Base-by-base conservation (phyloP, 306 rosid species). In the Vigna radiata region DNA sequence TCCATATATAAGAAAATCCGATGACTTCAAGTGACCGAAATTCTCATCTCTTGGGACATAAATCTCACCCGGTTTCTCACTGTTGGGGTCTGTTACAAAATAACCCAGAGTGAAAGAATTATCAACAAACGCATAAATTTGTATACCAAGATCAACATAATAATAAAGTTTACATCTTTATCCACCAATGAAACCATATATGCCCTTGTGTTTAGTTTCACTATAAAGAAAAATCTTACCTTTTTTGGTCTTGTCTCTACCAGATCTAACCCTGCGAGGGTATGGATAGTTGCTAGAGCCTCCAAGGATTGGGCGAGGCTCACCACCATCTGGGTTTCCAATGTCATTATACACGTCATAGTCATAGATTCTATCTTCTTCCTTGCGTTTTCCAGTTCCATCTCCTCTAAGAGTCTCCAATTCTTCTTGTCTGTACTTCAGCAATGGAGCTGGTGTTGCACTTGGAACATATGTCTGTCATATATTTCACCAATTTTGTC, bases 211-310 rank as follows among this genome's bases (percentile, higher is more conserved):
- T 37, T 1, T 37, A 37, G 41, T 39, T 8, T 8, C 1, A 43
- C 11, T 2, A 10, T 2, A 44, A 44, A 11, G 3, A 44, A 44
- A 44, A 70, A 12, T 50, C 82, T 62, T 55, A 90, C 98, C 97
- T 83, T 84, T 72, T 10, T 66, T 58, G 3, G 88, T 62, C 4
- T 86, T 80, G 27, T 76, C 46, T 73, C 96, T 83, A 46, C 96
- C 93, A 0, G 87, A 91, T 88, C 98, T 89, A 76, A 90, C 98
- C 43, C 98, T 83, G 0, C 98, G 89, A 68, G 98, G 98, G 72
- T 93, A 93, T 41, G 97, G 97, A 76, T 73, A 72, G 7, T 61
- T 19, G 59, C 16, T 68, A 17, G 93, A 91, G 5, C 97, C 97
- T 73, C 98, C 98, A 13, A 93, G 92, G 58, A 77, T 27, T 0